Conservation (phyloP, 192 early-diverging fungal genomes). For the Coemansia sp. region DNA sequence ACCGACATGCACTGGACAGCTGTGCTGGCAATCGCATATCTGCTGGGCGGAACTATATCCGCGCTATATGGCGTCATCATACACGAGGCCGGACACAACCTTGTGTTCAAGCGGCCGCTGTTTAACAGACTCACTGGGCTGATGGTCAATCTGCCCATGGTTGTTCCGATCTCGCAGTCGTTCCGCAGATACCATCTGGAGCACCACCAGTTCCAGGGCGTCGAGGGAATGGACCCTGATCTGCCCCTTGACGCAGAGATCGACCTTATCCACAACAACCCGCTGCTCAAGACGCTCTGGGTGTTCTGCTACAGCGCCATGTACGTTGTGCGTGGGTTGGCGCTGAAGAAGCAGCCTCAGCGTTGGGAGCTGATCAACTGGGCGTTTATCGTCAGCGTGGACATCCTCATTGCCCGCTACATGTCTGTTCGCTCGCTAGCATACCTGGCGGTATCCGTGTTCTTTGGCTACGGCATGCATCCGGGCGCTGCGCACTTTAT, state of each 20-base stretch:
- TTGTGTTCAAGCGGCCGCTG: slow-evolving; percentile 70
- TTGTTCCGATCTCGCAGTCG: slow-evolving; percentile 76
- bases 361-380: slow-evolving; percentile 77
- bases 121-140: slow-evolving; percentile 80
- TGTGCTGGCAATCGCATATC: slow-evolving; percentile 64
- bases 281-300: slow-evolving; percentile 71
- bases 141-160: slow-evolving; percentile 85
- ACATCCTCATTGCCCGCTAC: slow-evolving; percentile 57
- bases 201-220: slow-evolving; percentile 95
- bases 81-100: slow-evolving; percentile 90
- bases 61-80: slow-evolving; percentile 83
- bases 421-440: slow-evolving; percentile 64
- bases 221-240: slow-evolving; percentile 91
- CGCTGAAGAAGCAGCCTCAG: slow-evolving; percentile 62
- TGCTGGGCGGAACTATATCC: slow-evolving; percentile 84
- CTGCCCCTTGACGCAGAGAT: slow-evolving; percentile 86
- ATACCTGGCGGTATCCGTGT: slow-evolving; percentile 69
- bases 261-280: slow-evolving; percentile 70
- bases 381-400: slow-evolving; percentile 58
- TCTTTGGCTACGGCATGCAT: slow-evolving; percentile 86
- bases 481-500: slow-evolving; percentile 95
- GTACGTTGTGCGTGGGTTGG: slow-evolving; percentile 74
- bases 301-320: slow-evolving; percentile 80
- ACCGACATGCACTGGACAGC: slow-evolving; percentile 63
- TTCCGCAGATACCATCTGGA: slow-evolving; percentile 93